Evolutionary conservation across 2,329 filamentous ascomycete genomes (phyloP), one percentile per base, ranked within the genome.

Genomic region (Drechslerella stenobrocha): DNA sequence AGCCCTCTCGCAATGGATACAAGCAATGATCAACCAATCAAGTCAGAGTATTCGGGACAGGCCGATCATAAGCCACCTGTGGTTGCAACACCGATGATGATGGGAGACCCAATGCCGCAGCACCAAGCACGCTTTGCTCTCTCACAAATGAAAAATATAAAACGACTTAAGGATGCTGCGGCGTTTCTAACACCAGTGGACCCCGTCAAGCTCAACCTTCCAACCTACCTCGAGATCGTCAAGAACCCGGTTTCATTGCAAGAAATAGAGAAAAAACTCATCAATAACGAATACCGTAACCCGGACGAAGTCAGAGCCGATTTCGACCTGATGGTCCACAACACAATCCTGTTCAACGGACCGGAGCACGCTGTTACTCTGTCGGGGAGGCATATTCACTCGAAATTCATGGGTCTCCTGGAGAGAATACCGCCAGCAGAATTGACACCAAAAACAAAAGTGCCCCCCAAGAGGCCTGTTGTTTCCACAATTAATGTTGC

Each of bases 261-360:
- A 35, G 87, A 87, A 7, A 88, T 98, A 74, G 92, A 97, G 74
- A 80, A 82, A 52, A 91, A 88, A 71, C 77, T 97, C 32, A 89
- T 89, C 73, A 81, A 84, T 26, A 81, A 83, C 52, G 77, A 81
- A 47, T 97, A 96, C 75, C 74, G 77, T 6, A 84, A 82, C 3
- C 81, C 90, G n/a, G 83, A 86, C 51, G 84, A 84, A 2, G 87
- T 96, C 74, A 84, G 86, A 72, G 79, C 81, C 45, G 90, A 96
- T 73, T 81, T 96, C 52, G 79, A 85, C 28, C 80, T 90, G 55
- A 87, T 98, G 75, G 83, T 92, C 70, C 79, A 85, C 64, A 98
- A 98, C 75, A 85, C 88, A 0, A 75, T 87, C 34, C 78, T 80
- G 0, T 98, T 96, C 82, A 98, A 98, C 75, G 91, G 92, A 11